These are phyloP conservation scores for Carpinus viminea DNA, from an alignment of 306 rosid species.

Conservation along the genomic window DNA sequence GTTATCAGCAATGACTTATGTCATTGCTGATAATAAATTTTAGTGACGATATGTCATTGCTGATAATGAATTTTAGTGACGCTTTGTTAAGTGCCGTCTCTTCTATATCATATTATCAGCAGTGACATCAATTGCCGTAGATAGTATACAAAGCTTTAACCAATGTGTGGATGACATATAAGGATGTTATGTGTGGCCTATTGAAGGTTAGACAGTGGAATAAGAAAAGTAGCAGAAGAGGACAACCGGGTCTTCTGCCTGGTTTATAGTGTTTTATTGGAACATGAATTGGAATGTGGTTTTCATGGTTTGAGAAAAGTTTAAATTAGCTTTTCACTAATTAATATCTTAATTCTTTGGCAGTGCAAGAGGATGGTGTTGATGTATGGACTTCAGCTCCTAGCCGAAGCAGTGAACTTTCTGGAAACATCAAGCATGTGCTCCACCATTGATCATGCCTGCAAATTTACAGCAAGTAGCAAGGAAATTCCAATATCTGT, in stretches of 20 bases:
- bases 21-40: no score
- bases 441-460: conserved; percentile 68
- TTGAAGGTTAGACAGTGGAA: neutral
- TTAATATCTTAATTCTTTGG: conserved; percentile 23
- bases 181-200: neutral
- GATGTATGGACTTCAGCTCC: conserved; percentile 62
- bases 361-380: conserved; percentile 88
- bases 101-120: neutral
- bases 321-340: neutral
- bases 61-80: no score
- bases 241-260: neutral
- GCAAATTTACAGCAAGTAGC: conserved; percentile 23
- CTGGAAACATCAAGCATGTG: conserved; percentile 70
- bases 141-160: no score
- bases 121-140: neutral
- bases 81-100: no score
- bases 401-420: conserved; percentile 68
- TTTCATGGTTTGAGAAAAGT: neutral
- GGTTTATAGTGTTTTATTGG: neutral
- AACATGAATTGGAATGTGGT: no score
- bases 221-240: neutral
- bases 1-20: no score
- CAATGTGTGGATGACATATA: neutral
- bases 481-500: neutral
- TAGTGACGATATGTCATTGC: no score